Evolutionary conservation across 345 rosid genomes (phyloP).

Genomic region (Eucalyptus viminalis): DNA sequence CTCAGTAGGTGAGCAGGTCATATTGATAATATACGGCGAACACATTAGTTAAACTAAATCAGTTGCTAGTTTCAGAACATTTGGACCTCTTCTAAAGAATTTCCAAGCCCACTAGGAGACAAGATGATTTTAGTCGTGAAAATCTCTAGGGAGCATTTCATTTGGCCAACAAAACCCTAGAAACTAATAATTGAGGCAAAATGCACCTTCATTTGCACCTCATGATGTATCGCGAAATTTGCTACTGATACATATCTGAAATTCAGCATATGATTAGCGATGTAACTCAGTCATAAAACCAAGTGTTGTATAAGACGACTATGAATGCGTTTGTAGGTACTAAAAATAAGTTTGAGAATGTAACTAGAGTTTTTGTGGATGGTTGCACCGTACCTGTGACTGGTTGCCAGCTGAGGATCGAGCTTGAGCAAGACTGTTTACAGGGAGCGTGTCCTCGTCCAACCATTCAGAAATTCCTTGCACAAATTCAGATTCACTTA

Average conservation of each 20-base stretch:
- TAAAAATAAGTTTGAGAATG: not conserved
- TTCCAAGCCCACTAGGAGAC: not conserved
- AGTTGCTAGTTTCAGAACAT: not conserved
- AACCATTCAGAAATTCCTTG: slow-evolving; percentile 21
- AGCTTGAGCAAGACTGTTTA: not conserved
- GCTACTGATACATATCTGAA: not conserved
- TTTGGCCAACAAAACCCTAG: not conserved
- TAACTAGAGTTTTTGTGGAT: not conserved
- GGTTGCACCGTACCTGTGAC: not conserved
- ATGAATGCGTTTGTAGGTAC: not conserved
- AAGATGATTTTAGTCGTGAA: not conserved
- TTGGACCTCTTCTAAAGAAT: not conserved
- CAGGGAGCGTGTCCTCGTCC: not conserved
- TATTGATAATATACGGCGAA: not conserved
- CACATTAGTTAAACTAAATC: not conserved
- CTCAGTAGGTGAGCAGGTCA: not conserved
- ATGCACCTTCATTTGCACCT: not conserved
- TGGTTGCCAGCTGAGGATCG: not conserved
- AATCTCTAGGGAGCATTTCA: not conserved
- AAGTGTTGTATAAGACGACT: not conserved
- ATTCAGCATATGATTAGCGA: not conserved
- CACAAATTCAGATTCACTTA: slow-evolving; percentile 16
- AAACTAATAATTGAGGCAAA: not conserved
- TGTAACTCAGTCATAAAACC: not conserved
- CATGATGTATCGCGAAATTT: not conserved